Percentiles rank a stretch among this genome's conserved stretches.
phyloP scores from a whole-genome alignment of 768 basidiomycete species.

The Megacollybia marginata region DNA sequence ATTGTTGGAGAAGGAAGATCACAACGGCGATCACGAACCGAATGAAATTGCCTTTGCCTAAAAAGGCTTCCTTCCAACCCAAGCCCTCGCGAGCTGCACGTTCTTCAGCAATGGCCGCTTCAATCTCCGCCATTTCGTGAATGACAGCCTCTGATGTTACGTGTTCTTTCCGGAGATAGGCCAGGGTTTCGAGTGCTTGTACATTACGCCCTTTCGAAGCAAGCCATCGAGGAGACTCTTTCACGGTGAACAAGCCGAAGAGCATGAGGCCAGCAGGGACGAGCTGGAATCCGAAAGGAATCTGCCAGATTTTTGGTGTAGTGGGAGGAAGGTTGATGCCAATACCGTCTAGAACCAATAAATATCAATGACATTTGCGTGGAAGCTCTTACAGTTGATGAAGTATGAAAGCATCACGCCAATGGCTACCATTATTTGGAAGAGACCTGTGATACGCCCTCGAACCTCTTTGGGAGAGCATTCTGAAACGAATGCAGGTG shows the following conservation, averaged over 20 bases:
- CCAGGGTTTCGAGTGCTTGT: slow-evolving; percentile 52
- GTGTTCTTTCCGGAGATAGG: slow-evolving; percentile 49
- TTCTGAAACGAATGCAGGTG: slow-evolving; percentile 83
- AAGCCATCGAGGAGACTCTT: slow-evolving; percentile 75
- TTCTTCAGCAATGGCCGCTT: slow-evolving; percentile 73
- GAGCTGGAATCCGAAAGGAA: slow-evolving; percentile 70
- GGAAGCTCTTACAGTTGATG: slow-evolving; percentile 52
- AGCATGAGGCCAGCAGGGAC: slow-evolving; percentile 68
- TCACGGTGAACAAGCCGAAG: slow-evolving; percentile 59
- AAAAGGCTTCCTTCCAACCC: slow-evolving; percentile 63
- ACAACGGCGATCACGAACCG: slow-evolving; percentile 81
- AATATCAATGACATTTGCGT: slow-evolving; percentile 1
- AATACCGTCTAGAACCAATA: slow-evolving; percentile 41
- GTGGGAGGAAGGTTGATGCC: slow-evolving; percentile 35
- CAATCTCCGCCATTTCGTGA: slow-evolving; percentile 71
- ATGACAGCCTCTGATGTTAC: slow-evolving; percentile 37
- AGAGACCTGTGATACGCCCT: slow-evolving; percentile 77
- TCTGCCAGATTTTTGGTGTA: slow-evolving; percentile 49
- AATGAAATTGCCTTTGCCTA: slow-evolving; percentile 74
- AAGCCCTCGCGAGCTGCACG: slow-evolving; percentile 55
- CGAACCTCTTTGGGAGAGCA: slow-evolving; percentile 83
- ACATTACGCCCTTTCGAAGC: slow-evolving; percentile 51
- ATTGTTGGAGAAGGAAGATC: slow-evolving; percentile 78
- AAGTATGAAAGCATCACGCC: slow-evolving; percentile 86
- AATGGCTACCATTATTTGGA: slow-evolving; percentile 76